Conservation (phyloP, 768 basidiomycete genomes). For the Hemileccinum rubropunctum region DNA sequence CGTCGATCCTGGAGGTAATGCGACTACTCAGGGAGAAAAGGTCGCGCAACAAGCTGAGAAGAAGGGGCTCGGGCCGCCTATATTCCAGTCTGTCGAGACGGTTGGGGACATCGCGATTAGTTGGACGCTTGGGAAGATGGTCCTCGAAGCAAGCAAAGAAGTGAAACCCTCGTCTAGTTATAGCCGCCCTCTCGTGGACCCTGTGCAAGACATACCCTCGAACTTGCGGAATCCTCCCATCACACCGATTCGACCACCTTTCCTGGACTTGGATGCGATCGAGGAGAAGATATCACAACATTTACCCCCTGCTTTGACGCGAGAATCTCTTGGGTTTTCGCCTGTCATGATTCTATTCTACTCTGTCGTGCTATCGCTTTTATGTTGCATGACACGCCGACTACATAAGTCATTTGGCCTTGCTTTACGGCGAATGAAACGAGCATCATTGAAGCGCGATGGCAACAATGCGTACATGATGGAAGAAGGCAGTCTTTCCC, state of each 20-base stretch:
- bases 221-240: conserved; percentile 47
- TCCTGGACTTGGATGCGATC: conserved; percentile 54
- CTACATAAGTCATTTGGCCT: conserved; percentile 55
- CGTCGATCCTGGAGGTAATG: conserved; percentile 80
- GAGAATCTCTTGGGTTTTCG: conserved; percentile 71
- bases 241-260: conserved; percentile 62
- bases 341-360: conserved; percentile 62
- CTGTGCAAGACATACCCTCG: conserved; percentile 62
- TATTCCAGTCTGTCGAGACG: conserved; percentile 93
- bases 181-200: conserved; percentile 64
- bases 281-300: conserved; percentile 67
- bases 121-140: conserved; percentile 99
- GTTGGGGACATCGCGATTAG: conserved; percentile 91
- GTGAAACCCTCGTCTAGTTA: conserved; percentile 50
- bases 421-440: conserved; percentile 42
- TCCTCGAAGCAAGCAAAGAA: conserved; percentile 92
- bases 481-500: conserved; percentile 42
- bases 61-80: conserved; percentile 79
- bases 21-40: conserved; percentile 63
- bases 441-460: conserved; percentile 37
- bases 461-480: conserved; percentile 35
- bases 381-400: conserved; percentile 49
- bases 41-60: conserved; percentile 72
- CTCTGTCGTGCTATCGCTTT: conserved; percentile 39
- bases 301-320: conserved; percentile 59